Conservation (phyloP, 2,329 filamentous ascomycete species). For the Scleromitrula shiraiana region DNA sequence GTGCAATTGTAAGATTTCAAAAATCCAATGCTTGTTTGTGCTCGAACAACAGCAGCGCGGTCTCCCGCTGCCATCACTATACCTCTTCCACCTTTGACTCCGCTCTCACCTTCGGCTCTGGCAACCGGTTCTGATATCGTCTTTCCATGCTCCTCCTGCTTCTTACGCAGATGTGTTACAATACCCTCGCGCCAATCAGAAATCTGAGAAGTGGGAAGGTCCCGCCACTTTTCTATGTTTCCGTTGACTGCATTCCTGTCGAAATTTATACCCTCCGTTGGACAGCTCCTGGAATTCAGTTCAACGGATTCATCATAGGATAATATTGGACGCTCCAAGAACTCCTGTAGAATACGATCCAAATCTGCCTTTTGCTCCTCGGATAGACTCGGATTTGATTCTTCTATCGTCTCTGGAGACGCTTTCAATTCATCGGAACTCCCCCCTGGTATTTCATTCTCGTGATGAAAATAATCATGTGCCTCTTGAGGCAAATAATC, state of each 20-base stretch:
- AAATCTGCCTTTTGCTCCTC: neutral
- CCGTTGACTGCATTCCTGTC: slow-evolving; percentile 11
- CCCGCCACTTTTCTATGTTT: slow-evolving; percentile 11
- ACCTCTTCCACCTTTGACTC: slow-evolving; percentile 9
- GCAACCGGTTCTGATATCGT: neutral
- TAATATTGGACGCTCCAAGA: slow-evolving; percentile 10
- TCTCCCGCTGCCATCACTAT: slow-evolving; percentile 21
- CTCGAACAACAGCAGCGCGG: slow-evolving; percentile 10
- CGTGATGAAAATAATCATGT: no score
- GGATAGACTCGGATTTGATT: no score
- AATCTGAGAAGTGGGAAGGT: slow-evolving; percentile 14
- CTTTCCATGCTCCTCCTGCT: slow-evolving; percentile 2
- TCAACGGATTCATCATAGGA: slow-evolving; percentile 14
- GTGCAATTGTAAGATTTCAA: slow-evolving; percentile 18
- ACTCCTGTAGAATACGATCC: neutral
- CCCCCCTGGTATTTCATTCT: no score
- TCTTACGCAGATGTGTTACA: slow-evolving; percentile 8
- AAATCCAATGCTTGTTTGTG: slow-evolving; percentile 15
- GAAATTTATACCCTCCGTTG: slow-evolving; percentile 15
- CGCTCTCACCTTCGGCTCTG: neutral
- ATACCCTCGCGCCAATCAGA: slow-evolving; percentile 15
- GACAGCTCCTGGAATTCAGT: slow-evolving; percentile 12
- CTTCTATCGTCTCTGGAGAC: no score
- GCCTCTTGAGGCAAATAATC: no score
- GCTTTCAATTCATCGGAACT: no score